A percentile compares a stretch with the other conserved stretches of the same genome.
phyloP scores from a whole-genome alignment of 352 stramenopile species.

The Blastocystis sp. region DNA sequence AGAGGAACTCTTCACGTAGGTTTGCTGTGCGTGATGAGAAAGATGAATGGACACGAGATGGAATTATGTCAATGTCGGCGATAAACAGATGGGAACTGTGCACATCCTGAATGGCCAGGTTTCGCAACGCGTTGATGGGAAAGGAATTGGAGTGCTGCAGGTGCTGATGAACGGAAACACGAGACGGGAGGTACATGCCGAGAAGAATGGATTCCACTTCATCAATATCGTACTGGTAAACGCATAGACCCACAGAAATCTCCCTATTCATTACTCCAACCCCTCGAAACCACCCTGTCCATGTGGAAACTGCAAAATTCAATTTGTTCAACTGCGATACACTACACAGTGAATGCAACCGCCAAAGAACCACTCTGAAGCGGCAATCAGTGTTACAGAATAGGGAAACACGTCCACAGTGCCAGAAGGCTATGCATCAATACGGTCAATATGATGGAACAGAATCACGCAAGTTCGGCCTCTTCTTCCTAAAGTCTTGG shows the following conservation, averaged over 20 bases:
- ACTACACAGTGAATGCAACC: not conserved
- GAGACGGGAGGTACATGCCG: constrained; percentile 21
- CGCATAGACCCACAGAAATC: not conserved
- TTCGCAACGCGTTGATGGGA: constrained; percentile 28
- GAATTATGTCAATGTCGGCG: constrained; percentile 6
- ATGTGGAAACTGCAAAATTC: constrained; percentile 24
- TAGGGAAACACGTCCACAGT: not conserved
- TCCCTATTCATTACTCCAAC: not conserved
- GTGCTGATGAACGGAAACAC: not conserved
- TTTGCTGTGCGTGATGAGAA: not conserved
- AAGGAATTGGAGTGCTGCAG: not conserved
- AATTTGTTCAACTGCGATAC: constrained; percentile 13
- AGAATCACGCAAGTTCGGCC: not conserved
- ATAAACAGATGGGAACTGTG: constrained; percentile 9
- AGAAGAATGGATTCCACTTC: not conserved
- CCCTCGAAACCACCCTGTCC: not conserved
- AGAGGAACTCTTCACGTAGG: constrained; percentile 11
- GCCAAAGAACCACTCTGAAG: not conserved
- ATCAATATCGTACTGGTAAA: constrained; percentile 9
- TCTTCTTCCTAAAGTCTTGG: not conserved
- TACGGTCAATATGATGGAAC: not conserved
- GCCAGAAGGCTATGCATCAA: not conserved
- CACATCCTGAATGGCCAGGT: constrained; percentile 10
- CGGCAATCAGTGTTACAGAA: constrained; percentile 16
- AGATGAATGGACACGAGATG: not conserved